A percentile compares a stretch with the other conserved stretches of the same genome.
Conservation (phyloP, 768 basidiomycete genomes). For the Naganishia friedmannii region DNA sequence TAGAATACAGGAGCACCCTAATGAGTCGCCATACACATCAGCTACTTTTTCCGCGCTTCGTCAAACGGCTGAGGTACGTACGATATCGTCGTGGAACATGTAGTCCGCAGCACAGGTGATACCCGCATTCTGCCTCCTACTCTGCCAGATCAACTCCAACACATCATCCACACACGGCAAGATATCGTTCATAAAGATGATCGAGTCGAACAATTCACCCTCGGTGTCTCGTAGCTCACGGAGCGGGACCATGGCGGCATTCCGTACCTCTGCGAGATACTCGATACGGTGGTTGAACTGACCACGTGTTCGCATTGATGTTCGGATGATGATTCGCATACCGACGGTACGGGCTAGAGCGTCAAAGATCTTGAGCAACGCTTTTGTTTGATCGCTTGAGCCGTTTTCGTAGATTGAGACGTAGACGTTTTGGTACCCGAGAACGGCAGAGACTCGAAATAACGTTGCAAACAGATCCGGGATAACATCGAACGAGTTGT, state of each 20-base stretch:
- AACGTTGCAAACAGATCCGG: slow-evolving; percentile 95
- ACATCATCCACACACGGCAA: slow-evolving; percentile 96
- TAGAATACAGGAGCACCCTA: slow-evolving; percentile 91
- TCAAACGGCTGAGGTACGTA: slow-evolving; percentile 51
- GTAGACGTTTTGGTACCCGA: slow-evolving; percentile 96
- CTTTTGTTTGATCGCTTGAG: slow-evolving; percentile 97
- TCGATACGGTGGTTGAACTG: slow-evolving; percentile 99
- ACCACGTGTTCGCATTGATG: slow-evolving; percentile 85
- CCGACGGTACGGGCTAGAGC: slow-evolving; percentile 85
- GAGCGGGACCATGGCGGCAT: slow-evolving; percentile 90
- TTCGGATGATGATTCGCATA: slow-evolving; percentile 86
- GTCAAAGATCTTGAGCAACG: slow-evolving; percentile 89
- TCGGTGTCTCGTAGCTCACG: slow-evolving; percentile 88
- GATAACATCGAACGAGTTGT: slow-evolving; percentile 98
- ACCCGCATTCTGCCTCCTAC: slow-evolving; percentile 85
- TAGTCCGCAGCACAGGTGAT: slow-evolving; percentile 98
- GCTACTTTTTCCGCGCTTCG: no score
- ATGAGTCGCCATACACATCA: no score
- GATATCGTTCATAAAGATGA: slow-evolving; percentile 99
- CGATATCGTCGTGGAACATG: slow-evolving; percentile 97
- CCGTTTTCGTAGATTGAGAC: slow-evolving; percentile 99
- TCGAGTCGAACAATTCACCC: slow-evolving; percentile 90
- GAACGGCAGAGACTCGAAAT: slow-evolving; percentile 83
- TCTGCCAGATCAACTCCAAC: slow-evolving; percentile 96
- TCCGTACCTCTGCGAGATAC: slow-evolving; percentile 99